These are phyloP conservation scores for Leccinum sublutescens DNA, from an alignment of 768 basidiomycete species.

Conservation along the genomic window DNA sequence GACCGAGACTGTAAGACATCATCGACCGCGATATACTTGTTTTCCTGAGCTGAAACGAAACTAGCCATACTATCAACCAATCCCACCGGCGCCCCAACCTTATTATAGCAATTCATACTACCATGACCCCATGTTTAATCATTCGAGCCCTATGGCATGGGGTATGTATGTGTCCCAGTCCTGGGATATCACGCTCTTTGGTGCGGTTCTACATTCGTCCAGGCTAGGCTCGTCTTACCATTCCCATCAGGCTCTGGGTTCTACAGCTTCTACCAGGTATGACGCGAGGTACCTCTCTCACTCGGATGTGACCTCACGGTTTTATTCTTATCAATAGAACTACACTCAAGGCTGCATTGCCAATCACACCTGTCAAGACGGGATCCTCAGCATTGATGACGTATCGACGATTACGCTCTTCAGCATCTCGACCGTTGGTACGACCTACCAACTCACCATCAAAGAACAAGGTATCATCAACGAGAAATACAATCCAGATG, in stretches of 20 bases:
- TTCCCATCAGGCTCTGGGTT: slow-evolving; percentile 41
- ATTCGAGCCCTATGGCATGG: slow-evolving; percentile 39
- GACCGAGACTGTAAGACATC: slow-evolving; percentile 44
- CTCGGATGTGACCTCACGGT: neutral
- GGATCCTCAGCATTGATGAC: slow-evolving; percentile 42
- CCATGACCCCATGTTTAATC: slow-evolving; percentile 39
- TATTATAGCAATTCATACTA: slow-evolving; percentile 35
- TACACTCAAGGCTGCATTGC: slow-evolving; percentile 40
- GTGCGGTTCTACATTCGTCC: slow-evolving; percentile 18
- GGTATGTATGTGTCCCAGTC: slow-evolving; percentile 42
- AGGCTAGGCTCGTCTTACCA: neutral
- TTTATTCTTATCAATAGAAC: slow-evolving; percentile 30
- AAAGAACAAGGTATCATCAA: slow-evolving; percentile 35
- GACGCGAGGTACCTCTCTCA: neutral
- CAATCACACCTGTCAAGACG: slow-evolving; percentile 40
- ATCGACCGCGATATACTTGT: neutral
- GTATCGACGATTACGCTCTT: slow-evolving; percentile 42
- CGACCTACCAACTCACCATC: slow-evolving; percentile 42
- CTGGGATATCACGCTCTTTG: slow-evolving; percentile 44
- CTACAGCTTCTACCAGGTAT: slow-evolving; percentile 53
- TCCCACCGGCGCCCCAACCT: slow-evolving; percentile 42
- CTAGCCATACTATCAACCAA: slow-evolving; percentile 52
- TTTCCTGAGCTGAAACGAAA: slow-evolving; percentile 2
- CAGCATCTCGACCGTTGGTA: slow-evolving; percentile 49
- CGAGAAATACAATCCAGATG: slow-evolving; percentile 39